phyloP scores from a whole-genome alignment of 352 stramenopile species.

The Pythium pyrilobum region DNA sequence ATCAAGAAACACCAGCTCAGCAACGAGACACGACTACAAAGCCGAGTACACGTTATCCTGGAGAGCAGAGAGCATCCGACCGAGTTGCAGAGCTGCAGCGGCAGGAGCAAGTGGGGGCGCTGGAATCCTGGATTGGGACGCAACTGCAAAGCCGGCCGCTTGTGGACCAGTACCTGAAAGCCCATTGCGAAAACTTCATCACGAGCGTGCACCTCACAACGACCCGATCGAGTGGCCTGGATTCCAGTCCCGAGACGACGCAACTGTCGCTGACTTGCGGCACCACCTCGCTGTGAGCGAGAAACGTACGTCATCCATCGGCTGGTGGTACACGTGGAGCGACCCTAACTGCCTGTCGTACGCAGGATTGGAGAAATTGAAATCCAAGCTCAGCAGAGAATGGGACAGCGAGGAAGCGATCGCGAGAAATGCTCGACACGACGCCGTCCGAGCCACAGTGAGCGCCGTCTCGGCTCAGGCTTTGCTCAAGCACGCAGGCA shows the following conservation, averaged over 20 bases:
- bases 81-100: conserved; percentile 10
- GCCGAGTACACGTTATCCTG: background rate
- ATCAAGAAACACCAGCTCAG: background rate
- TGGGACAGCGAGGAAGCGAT: conserved; percentile 30
- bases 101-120: conserved; percentile 11
- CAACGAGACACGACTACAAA: background rate
- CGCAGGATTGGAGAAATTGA: conserved; percentile 31
- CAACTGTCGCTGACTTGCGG: conserved; percentile 21
- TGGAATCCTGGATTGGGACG: conserved; percentile 12
- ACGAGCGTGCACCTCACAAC: conserved; percentile 5
- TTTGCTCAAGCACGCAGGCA: conserved; percentile 31
- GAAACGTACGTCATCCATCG: conserved; percentile 43
- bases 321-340: no score
- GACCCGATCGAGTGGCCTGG: background rate
- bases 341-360: background rate
- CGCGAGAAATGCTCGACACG: conserved; percentile 22
- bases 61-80: conserved; percentile 14
- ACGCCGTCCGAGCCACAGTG: conserved; percentile 25
- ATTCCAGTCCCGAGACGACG: background rate
- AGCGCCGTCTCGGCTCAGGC: conserved; percentile 32
- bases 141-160: conserved; percentile 7
- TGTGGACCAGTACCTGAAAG: conserved; percentile 15
- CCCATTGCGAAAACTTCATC: conserved; percentile 12
- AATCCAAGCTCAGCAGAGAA: conserved; percentile 19
- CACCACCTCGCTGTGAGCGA: conserved; percentile 27